Evolutionary conservation across 805 yeast species (phyloP), one percentile per base, ranked within the genome.

Genomic region (Metschnikowia borealis): DNA sequence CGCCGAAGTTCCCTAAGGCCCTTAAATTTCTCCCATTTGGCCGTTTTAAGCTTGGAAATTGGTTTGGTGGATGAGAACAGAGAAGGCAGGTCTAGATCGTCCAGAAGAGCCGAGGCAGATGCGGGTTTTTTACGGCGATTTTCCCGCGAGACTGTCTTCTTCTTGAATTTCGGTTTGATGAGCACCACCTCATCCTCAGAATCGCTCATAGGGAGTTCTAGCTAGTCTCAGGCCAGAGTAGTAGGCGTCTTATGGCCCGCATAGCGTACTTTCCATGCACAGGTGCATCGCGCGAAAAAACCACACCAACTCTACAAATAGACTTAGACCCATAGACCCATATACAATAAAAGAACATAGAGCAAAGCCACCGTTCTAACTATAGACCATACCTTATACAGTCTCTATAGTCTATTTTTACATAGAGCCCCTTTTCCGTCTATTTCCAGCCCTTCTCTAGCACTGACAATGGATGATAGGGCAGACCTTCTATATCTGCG

Each of bases 401-500:
- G 5, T 10, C 3, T 26, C 2, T 3, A 26, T 8, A 26, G 26
- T 2, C 26, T 7, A 21, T 21, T 7, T 21, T 21, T 7, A 6
- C 1, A 21, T 7, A 6, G 2, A 6, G 26, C 8, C 26, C 26
- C 8, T 1, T 21, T 3, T 26, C 11, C 11, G 29, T 10, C 29
- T 26, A 26, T 26, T 26, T 26, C 29, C 11, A 26, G 11, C 29
- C 29, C 4, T 8, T 26, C 8, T 26, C 11, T 10, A 26, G 11
- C 11, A 26, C 11, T 26, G 8, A 38, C 32, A 36, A 31, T 42
- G 35, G 37, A 42, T 15, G 45, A 42, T 37, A 37, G 45, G 5
- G 89, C 95, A 0, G 71, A 71, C 51, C 66, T 64, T 46, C 77
- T 90, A 50, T 91, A 90, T 62, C 67, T 63, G 46, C 72, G 74